phyloP scores from a whole-genome alignment of 306 rosid species.

The Lotus japonicus region DNA sequence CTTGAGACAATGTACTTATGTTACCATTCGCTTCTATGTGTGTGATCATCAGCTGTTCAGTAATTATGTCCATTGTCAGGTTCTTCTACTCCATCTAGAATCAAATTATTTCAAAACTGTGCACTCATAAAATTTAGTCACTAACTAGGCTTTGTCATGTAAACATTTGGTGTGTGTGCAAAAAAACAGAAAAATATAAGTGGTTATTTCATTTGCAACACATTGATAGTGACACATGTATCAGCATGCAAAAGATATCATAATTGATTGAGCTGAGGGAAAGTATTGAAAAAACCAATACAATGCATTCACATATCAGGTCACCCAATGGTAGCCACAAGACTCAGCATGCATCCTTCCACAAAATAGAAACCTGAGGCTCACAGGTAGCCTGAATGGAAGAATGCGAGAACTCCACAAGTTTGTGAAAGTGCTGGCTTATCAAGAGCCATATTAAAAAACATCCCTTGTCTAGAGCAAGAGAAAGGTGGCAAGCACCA shows the following conservation, averaged over 20 bases:
- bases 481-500: constrained; percentile 39
- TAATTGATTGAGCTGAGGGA: constrained; percentile 15
- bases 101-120: constrained; percentile 1
- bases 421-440: constrained; percentile 29
- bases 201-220: constrained; percentile 13
- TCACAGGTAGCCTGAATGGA: constrained; percentile 47
- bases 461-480: constrained; percentile 32
- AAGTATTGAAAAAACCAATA: constrained; percentile 33
- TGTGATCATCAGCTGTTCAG: background rate
- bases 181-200: background rate
- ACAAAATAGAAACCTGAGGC: constrained; percentile 45
- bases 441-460: constrained; percentile 33
- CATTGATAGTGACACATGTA: constrained; percentile 17
- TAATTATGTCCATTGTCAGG: background rate
- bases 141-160: background rate
- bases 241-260: constrained; percentile 18
- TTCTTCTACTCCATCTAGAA: background rate
- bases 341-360: constrained; percentile 40
- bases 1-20: background rate
- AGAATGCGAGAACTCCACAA: constrained; percentile 35
- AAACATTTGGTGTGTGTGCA: constrained; percentile 2
- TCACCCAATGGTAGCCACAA: constrained; percentile 40
- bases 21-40: background rate
- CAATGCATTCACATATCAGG: constrained; percentile 30
- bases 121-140: background rate